Conservation (phyloP, 495 filamentous ascomycete species). For the Podospora didyma region DNA sequence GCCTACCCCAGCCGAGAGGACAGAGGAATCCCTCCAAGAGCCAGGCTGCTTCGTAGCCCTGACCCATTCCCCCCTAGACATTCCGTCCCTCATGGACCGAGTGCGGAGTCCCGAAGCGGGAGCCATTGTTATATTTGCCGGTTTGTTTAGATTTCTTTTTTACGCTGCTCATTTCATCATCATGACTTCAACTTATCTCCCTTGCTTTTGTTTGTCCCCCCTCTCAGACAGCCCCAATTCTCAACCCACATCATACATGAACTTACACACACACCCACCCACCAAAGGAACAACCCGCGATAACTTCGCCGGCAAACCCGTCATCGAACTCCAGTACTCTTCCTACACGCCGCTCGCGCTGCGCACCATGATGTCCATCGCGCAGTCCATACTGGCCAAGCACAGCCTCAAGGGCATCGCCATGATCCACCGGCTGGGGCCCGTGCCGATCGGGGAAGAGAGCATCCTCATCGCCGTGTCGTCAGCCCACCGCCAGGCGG, state of each 20-base stretch:
- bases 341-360: constrained; percentile 77
- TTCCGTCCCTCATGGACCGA: constrained; percentile 54
- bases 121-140: constrained; percentile 83
- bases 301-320: constrained; percentile 69
- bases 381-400: constrained; percentile 49
- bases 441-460: constrained; percentile 83
- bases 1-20: neutral
- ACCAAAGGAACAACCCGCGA: constrained; percentile 76
- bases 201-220: constrained; percentile 4
- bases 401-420: constrained; percentile 65
- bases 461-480: constrained; percentile 89
- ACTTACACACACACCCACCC: neutral
- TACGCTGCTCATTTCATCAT: constrained; percentile 6
- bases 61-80: constrained; percentile 61
- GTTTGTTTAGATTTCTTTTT: constrained; percentile 32
- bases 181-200: constrained; percentile 10
- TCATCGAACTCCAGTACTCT: constrained; percentile 75
- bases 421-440: constrained; percentile 83
- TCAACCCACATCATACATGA: neutral
- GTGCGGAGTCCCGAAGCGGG: constrained; percentile 79
- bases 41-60: constrained; percentile 53
- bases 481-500: constrained; percentile 78
- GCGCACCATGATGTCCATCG: constrained; percentile 69
- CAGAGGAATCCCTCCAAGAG: constrained; percentile 25
- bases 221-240: too few species aligned